Evolutionary conservation across 2,329 filamentous ascomycete genomes (phyloP).

Genomic region (Clarireedia hainanense): DNA sequence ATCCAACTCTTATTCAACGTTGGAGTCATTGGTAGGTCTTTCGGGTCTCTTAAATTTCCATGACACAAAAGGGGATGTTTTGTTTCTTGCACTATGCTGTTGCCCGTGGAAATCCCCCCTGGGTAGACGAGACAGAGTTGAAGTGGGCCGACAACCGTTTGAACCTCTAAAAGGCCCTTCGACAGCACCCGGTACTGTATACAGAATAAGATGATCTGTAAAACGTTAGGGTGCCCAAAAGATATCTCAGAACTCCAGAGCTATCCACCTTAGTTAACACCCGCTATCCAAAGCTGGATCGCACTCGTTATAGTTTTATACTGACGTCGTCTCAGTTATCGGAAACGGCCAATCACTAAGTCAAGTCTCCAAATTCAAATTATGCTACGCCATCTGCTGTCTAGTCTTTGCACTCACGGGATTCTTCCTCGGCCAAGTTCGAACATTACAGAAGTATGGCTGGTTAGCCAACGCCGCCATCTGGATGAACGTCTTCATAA

Average conservation of each 20-base stretch:
- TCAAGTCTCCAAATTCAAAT: conserved; percentile 15
- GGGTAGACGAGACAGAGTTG: too few species aligned
- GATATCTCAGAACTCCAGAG: neutral
- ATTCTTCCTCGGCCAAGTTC: conserved; percentile 26
- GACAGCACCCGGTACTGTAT: too few species aligned
- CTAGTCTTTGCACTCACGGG: conserved; percentile 24
- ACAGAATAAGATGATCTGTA: too few species aligned
- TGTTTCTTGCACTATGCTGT: neutral
- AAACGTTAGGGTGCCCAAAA: neutral
- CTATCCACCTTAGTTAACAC: neutral
- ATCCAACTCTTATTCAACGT: conserved; percentile 6
- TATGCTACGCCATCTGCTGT: conserved; percentile 22
- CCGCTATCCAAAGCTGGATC: too few species aligned
- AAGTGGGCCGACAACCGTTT: too few species aligned
- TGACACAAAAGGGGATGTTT: too few species aligned
- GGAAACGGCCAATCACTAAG: conserved; percentile 8
- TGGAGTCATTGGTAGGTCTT: neutral
- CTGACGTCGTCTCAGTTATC: too few species aligned
- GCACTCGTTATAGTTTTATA: too few species aligned
- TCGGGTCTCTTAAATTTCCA: too few species aligned
- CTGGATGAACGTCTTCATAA: conserved; percentile 25
- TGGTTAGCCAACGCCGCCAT: conserved; percentile 25
- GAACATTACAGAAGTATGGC: conserved; percentile 25
- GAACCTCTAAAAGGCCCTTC: too few species aligned
- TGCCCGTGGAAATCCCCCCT: neutral